Base-by-base conservation (phyloP, 257 asterid genomes). In the Salvia rosmarinus region DNA sequence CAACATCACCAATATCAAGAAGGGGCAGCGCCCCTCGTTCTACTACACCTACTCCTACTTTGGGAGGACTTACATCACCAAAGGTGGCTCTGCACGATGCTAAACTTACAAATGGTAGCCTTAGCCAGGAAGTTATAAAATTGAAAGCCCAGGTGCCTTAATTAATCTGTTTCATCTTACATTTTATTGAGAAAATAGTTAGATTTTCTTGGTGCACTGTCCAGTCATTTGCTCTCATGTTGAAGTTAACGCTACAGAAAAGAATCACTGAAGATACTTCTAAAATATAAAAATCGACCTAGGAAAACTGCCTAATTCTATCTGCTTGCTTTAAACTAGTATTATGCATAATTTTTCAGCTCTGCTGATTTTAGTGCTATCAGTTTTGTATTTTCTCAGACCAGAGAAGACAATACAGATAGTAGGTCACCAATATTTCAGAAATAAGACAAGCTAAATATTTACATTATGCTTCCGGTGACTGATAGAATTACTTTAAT, bases 21-120 rank as follows among this genome's bases (percentile, higher is more conserved):
- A 85, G 95, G 54, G 78, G 87, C 20, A 93, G 97, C 77, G 97
- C 98, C 77, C 97, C 96, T 80, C 98, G 98, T 75, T 90, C 98
- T 55, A 90, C 98, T 55, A 93, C 98, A 61, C 98, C 97, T 17
- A 93, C 97, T 74, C 98, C 98, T 65, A 89, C 97, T 67, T 80
- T 93, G 79, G 98, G 96, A 30, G 98, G 98, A 46, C 97, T 93
- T 54, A 78, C 96, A 43, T 89, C 96, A 16, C 97, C 96, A 13
- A 90, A 90, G 77, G 57, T 90, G 55, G 86, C 70, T 74, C 51
- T 87, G 77, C 92, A 85, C 43, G 93, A 90, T 20, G 79, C 86
- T 35, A 91, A 85, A 77, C 79, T 76, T 84, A 69, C 90, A 9
- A 86, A 83, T 54, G 96, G 84, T 71, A 78, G 77, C 83, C 95